Base-by-base conservation (phyloP, 352 stramenopile genomes). In the Globisporangium camurandrum region DNA sequence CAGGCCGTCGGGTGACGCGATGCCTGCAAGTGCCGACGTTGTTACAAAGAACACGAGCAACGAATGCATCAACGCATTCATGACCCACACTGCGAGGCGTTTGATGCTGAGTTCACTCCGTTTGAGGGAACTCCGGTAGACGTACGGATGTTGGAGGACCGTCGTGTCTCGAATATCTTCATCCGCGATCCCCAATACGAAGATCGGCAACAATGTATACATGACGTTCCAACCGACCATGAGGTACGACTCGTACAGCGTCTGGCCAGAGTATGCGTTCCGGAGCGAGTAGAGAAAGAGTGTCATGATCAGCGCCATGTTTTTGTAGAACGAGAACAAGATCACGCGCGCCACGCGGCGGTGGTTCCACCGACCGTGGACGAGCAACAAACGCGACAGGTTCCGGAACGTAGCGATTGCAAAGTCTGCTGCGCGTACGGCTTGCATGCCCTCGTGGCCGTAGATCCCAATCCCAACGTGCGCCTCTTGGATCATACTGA, bases 401-500 rank as follows among this genome's bases (percentile, higher is more conserved):
- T 91, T 79, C 3, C 66, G 67, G 49, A 94, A 95, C 8, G 79
- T 88, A 19, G 65, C 76, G 20, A 95, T 92, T 11, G 84, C 84
- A 54, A 94, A 94, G 51, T 95, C 84, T 11, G 80, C 82, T 0
- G 76, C 80, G 3, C 80, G 77, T 1, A 95, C 84, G 3, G 84
- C 84, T 56, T 95, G 84, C 81, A 95, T 93, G 16, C 80, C 97
- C 82, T 99, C 97, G 49, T 99, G 86, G 7, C 97, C 97, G 40
- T 95, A 98, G 52, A 99, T 98, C 3, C 97, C 97, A 46, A 99
- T 92, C 26, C 97, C 97, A 39, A 99, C 91, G 46, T 99, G 92
- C 30, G 97, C 97, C 67, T 98, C 95, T 75, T 99, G 95, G 52
- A 99, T 99, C 97, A 99, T 99, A 49, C 93, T 95, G 22, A 99